A percentile compares a stretch with the other conserved stretches of the same genome.
Evolutionary conservation across 2,329 filamentous ascomycete genomes (phyloP).

Genomic region (Verticillium nonalfalfae): DNA sequence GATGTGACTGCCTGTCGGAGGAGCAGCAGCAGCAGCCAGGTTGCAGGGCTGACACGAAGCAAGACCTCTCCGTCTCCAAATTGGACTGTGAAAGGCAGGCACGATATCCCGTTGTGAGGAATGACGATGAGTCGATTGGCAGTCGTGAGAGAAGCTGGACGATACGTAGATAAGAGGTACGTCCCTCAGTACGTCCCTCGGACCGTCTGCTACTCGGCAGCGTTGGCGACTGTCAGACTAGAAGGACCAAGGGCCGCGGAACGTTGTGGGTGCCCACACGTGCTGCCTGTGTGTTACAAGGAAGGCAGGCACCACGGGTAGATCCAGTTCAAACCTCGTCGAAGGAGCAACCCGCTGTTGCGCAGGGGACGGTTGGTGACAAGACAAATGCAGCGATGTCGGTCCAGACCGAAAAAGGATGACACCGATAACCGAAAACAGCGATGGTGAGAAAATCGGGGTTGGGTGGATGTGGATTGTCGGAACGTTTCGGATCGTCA

Average conservation of each 20-base stretch:
- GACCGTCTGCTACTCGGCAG: too few relatives aligned
- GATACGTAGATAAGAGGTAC: neutral
- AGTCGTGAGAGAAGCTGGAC: neutral
- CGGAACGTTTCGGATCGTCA: neutral
- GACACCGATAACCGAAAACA: neutral
- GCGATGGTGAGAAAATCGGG: neutral
- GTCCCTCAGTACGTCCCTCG: too few relatives aligned
- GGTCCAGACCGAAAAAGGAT: neutral
- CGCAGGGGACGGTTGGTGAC: neutral
- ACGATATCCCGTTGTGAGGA: neutral
- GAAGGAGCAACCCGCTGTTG: neutral
- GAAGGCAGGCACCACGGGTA: neutral
- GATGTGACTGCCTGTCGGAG: too few relatives aligned
- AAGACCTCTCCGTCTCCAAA: too few relatives aligned
- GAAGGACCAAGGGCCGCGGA: neutral
- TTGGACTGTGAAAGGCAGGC: neutral
- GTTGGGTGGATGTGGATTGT: neutral
- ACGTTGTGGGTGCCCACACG: neutral
- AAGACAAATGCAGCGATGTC: neutral
- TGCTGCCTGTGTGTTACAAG: neutral
- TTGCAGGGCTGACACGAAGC: too few relatives aligned
- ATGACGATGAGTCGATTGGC: neutral
- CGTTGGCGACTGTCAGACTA: neutral
- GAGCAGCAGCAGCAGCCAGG: too few relatives aligned
- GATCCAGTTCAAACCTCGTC: neutral